Evolutionary conservation across 148 eudicot genomes (phyloP), one percentile per base, ranked within the genome.

Genomic region (Silene conica): DNA sequence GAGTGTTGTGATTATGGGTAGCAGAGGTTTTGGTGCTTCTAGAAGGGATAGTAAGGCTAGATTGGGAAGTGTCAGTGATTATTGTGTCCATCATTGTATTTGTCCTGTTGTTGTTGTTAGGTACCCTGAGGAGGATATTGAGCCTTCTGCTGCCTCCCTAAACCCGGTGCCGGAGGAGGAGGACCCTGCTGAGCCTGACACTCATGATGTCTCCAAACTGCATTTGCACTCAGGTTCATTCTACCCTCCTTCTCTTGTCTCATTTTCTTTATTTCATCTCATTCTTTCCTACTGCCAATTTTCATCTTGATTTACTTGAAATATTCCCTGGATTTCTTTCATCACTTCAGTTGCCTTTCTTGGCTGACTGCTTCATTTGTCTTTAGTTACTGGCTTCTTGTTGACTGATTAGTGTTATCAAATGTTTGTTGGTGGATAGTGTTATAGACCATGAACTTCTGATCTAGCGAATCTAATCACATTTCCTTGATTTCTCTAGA

Each of bases 61-160:
- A 78, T 81, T 89, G 12, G 93, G 93, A 20, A 89, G 89, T 64
- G 93, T 89, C 0, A 87, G 90, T 70, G 93, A 89, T 84, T 89
- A 89, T 21, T 89, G 93, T 74, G 90, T 89, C 41, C 87, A 79
- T 56, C 93, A 87, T 26, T 89, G 93, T 69, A 75, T 82, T 19
- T 89, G 89, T 57, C 93, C 93, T 3, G 93, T 89, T 48, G 87
- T 89, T 21, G 91, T 89, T 8, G 91, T 89, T 14, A 63, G 93
- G 48, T 83, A 68, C 59, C 80, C 85, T 46, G 80, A 82, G 5
- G 85, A 71, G 5, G 85, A 71, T 19, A 41, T 3, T 16, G 77
- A 67, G 12, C 14, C 64, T 60, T 11, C 34, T 61, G 73, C 20
- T 22, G 78, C 56, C 8, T 74, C 69, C 41, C 64, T 83, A 9